Conservation (phyloP, 2,329 filamentous ascomycete genomes). For the Eutypella sp. region DNA sequence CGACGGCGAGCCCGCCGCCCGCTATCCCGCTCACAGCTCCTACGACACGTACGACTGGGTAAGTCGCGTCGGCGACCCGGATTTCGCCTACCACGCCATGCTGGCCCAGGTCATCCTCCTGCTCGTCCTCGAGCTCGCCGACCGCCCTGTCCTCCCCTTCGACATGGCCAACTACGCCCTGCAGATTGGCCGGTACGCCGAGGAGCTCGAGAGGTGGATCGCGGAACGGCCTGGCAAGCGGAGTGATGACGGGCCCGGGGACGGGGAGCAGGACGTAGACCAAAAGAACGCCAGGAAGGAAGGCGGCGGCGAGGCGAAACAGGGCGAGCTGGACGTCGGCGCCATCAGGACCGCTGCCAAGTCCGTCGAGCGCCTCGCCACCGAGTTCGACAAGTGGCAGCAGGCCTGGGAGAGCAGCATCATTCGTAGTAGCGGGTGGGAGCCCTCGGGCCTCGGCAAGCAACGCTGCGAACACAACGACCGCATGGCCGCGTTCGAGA, state of each 20-base stretch:
- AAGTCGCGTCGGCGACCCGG: constrained; percentile 71
- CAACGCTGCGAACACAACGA: constrained; percentile 73
- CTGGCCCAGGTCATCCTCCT: constrained; percentile 77
- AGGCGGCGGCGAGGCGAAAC: constrained; percentile 24
- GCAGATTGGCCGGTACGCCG: constrained; percentile 59
- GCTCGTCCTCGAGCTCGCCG: constrained; percentile 78
- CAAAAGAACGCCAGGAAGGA: not conserved
- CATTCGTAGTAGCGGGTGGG: constrained; percentile 67
- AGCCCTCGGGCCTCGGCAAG: constrained; percentile 62
- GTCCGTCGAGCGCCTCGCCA: constrained; percentile 54
- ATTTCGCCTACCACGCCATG: constrained; percentile 73
- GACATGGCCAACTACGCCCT: constrained; percentile 71
- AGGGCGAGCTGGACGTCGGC: constrained; percentile 47
- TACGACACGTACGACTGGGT: constrained; percentile 92
- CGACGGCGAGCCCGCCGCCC: constrained; percentile 53
- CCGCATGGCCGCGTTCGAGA: constrained; percentile 77
- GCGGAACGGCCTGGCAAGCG: constrained; percentile 41
- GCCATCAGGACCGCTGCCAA: constrained; percentile 57
- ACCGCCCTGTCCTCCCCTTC: constrained; percentile 80
- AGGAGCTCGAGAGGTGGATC: constrained; percentile 62
- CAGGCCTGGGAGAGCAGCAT: constrained; percentile 69
- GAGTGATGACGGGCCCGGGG: constrained; percentile 17
- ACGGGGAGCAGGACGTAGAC: not conserved
- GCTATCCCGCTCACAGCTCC: constrained; percentile 72
- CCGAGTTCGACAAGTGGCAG: constrained; percentile 71